These are phyloP conservation scores for Didymella segeticola DNA, from an alignment of 2,329 filamentous ascomycete species.

Conservation along the genomic window DNA sequence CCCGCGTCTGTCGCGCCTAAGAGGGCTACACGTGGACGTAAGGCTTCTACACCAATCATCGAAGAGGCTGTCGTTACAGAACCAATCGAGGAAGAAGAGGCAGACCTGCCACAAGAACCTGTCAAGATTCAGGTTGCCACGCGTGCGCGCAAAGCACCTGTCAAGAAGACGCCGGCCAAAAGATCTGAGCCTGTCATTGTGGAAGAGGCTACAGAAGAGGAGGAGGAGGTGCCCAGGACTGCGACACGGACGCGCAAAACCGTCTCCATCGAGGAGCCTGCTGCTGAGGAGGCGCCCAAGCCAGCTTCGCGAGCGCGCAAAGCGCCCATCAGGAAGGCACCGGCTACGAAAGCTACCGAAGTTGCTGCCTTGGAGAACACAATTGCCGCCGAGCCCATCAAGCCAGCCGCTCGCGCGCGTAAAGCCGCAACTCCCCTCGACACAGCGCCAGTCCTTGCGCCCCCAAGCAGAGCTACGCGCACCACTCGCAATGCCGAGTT, in stretches of 20 bases:
- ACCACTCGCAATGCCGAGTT: conserved; percentile 26
- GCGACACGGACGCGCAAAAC: conserved; percentile 21
- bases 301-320: conserved; percentile 28
- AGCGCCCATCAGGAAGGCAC: conserved; percentile 26
- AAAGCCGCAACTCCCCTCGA: conserved; percentile 22
- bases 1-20: conserved; percentile 29
- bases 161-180: conserved; percentile 30
- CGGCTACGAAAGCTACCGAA: conserved; percentile 19
- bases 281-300: conserved; percentile 23
- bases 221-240: conserved; percentile 17
- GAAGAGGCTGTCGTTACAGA: conserved; percentile 24
- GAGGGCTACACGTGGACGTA: conserved; percentile 35
- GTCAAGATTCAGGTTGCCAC: conserved; percentile 34
- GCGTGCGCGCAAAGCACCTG: conserved; percentile 32
- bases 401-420: conserved; percentile 29
- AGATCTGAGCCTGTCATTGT: conserved; percentile 15
- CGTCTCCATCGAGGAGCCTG: conserved; percentile 16
- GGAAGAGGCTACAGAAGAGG: conserved; percentile 22
- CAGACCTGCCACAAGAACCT: conserved; percentile 25
- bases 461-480: conserved; percentile 28
- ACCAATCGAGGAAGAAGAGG: conserved; percentile 8
- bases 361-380: conserved; percentile 15
- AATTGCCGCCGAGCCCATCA: conserved; percentile 20
- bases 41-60: conserved; percentile 18
- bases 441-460: conserved; percentile 15